Evolutionary conservation across 805 yeast species (phyloP).

Genomic region (Metschnikowia gruessii): DNA sequence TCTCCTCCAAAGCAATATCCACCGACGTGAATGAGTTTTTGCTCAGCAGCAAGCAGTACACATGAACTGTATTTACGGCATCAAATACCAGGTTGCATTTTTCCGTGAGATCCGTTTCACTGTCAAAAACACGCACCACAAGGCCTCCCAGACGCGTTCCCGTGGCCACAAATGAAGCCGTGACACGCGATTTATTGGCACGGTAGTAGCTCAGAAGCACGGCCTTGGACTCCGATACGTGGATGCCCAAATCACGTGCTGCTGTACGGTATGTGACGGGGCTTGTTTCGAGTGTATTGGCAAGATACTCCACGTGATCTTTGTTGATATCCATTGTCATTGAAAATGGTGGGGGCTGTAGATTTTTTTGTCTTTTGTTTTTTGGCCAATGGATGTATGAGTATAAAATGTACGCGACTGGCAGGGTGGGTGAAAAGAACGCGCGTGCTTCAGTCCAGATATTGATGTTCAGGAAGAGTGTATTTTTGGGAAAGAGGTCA

Average conservation of each 20-base stretch:
- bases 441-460: no score
- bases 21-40: slow-evolving; percentile 9
- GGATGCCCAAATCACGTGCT: slow-evolving; percentile 39
- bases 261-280: slow-evolving; percentile 42
- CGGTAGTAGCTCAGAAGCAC: slow-evolving; percentile 38
- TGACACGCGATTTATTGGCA: slow-evolving; percentile 32
- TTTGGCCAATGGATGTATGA: background rate
- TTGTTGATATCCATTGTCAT: slow-evolving; percentile 36
- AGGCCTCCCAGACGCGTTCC: slow-evolving; percentile 28
- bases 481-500: no score
- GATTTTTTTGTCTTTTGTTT: background rate
- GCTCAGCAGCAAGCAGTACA: slow-evolving; percentile 36
- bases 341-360: background rate
- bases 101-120: slow-evolving; percentile 24
- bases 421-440: no score
- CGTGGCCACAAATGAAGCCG: slow-evolving; percentile 41
- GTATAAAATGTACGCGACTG: background rate
- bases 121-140: slow-evolving; percentile 24
- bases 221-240: slow-evolving; percentile 38
- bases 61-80: slow-evolving; percentile 32
- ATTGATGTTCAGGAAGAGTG: no score
- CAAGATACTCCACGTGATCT: slow-evolving; percentile 30
- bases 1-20: slow-evolving; percentile 19
- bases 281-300: slow-evolving; percentile 16
- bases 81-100: slow-evolving; percentile 26